Base-by-base conservation (phyloP, 139 green algal genomes). In the Coelastrella sp. region DNA sequence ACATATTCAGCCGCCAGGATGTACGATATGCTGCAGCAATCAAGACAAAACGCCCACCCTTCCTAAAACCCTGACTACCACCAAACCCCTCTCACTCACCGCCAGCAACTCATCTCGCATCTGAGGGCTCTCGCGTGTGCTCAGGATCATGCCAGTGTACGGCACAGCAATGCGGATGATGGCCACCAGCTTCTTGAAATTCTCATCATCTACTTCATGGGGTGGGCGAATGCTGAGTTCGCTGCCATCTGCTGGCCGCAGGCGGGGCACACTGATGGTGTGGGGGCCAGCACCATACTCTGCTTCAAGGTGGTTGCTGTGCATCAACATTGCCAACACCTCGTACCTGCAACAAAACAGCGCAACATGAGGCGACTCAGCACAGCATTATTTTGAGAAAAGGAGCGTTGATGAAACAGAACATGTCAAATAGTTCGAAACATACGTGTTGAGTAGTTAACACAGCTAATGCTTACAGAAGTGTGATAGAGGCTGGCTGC, bases 121-220 rank as follows among this genome's bases (percentile, higher is more conserved):
- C 81, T 94, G 92, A 11, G 94, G 87, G 0, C 82, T 92, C 87
- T 97, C 95, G 85, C 95, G 86, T 20, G 93, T 96, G 72, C 86
- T 93, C 24, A 97, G 92, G 70, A 97, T 97, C 94, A 97, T 97
- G 82, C 95, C 94, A 4, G 95, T 97, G 93, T 96, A 97, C 22
- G 95, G 95, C 89, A 97, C 95, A 7, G 94, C 94, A 15, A 96
- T 94, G 73, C 94, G 92, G 60, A 96, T 92, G 87, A 96, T 94
- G 65, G 95, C 95, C 68, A 97, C 95, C 88, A 96, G 92, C 90
- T 96, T 95, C 90, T 95, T 96, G 89, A 97, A 97, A 68, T 94
- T 92, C 24, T 87, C 89, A 87, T 97, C 93, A 82, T 96, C 93
- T 20, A 97, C 95, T 63, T 90, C 80, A 84, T 93, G 76, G 0